Evolutionary conservation across 495 filamentous ascomycete genomes (phyloP).

Genomic region (Penicillium angulare): DNA sequence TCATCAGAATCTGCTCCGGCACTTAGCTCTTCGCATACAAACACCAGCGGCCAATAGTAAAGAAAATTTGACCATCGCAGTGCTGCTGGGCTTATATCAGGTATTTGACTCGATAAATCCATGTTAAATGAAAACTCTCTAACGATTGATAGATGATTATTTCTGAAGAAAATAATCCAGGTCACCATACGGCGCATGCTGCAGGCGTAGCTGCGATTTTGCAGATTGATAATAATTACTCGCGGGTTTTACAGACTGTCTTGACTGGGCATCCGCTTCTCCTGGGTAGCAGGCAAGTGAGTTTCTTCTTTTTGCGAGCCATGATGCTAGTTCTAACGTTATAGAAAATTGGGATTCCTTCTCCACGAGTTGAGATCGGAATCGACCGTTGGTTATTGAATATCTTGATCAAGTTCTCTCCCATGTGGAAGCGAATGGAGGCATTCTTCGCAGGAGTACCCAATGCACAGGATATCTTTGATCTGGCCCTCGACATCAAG

Average conservation of each 20-base stretch:
- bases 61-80: slow-evolving; percentile 15
- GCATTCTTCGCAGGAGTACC: slow-evolving; percentile 2
- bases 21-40: slow-evolving; percentile 20
- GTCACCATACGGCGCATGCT: slow-evolving; percentile 24
- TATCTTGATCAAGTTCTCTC: slow-evolving; percentile 12
- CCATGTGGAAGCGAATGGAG: slow-evolving; percentile 15
- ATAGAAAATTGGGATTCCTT: background rate
- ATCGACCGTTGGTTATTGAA: slow-evolving; percentile 11
- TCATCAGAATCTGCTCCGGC: slow-evolving; percentile 26
- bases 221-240: slow-evolving; percentile 15
- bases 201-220: slow-evolving; percentile 24
- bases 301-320: background rate
- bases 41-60: slow-evolving; percentile 1
- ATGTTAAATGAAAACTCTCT: slow-evolving; percentile 2
- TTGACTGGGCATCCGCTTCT: slow-evolving; percentile 13
- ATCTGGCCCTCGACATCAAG: slow-evolving; percentile 7
- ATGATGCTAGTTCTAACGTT: background rate
- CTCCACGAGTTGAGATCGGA: background rate
- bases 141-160: slow-evolving; percentile 18
- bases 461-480: background rate
- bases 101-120: background rate
- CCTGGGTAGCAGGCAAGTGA: slow-evolving; percentile 2
- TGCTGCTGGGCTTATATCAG: background rate
- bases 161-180: slow-evolving; percentile 13
- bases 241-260: slow-evolving; percentile 16